Base-by-base conservation (phyloP, 2,329 filamentous ascomycete species). In the Sarocladiaceae sp. region DNA sequence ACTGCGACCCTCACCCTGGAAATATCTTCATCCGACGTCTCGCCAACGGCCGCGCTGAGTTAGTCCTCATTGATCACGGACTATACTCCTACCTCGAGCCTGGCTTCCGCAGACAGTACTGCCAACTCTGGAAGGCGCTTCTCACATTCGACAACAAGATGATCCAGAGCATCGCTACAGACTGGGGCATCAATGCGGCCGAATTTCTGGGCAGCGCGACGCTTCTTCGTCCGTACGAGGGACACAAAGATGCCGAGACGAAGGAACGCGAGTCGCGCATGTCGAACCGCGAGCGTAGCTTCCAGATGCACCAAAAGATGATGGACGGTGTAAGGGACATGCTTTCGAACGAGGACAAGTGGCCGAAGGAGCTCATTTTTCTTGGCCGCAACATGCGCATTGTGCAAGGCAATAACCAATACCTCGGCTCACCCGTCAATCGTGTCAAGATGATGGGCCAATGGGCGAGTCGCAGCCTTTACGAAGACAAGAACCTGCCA, bases 61-160 rank as follows among this genome's bases (percentile, higher is more conserved):
- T 99, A 26, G 93, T 97, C 1, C 84, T 99, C 31, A 96, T 99
- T 65, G 94, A 99, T 69, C 94, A 99, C 69, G 94, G 94, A 0
- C 82, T 99, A 5, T 99, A 99, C 72, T 90, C 97, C 52, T 87
- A 89, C 68, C 94, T 97, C 88, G 77, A 82, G 22, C 86, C 88
- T 1, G 75, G 82, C 54, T 96, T 97, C 72, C 82, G 91, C 11
- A 86, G 87, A 63, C 83, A 97, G 66, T 97, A 97, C 68, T 84
- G 86, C 17, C 75, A 82, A 3, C 94, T 99, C 73, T 99, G 94
- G 94, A 96, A 95, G 69, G 86, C 88, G 0, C 81, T 99, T 11
- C 84, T 97, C 75, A 91, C 90, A 1, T 94, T 97, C 59, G 94
- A 99, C 75, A 96, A 97, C 70, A 74, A 79, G 20, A 89, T 87